These are phyloP conservation scores for Pyrrhoderma lamaoense DNA, from an alignment of 1,284 basidiomycete genomes.

Conservation along the genomic window DNA sequence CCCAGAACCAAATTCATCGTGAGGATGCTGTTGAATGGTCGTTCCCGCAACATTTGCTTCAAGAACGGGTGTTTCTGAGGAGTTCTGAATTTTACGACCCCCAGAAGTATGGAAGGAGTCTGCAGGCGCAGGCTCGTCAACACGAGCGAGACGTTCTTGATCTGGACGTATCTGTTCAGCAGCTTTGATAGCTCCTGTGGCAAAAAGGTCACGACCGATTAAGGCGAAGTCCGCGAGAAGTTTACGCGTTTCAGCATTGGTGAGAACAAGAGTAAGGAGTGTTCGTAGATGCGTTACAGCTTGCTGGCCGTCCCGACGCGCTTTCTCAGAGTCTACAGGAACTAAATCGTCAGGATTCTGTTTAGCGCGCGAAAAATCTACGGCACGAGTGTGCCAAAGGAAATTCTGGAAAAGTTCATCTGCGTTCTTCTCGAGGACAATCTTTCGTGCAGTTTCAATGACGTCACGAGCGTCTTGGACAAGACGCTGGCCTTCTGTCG, in stretches of 20 bases:
- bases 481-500: constrained; percentile 69
- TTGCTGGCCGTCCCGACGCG: constrained; percentile 50
- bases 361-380: constrained; percentile 30
- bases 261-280: constrained; percentile 74
- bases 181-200: constrained; percentile 67
- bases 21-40: constrained; percentile 14
- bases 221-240: constrained; percentile 75
- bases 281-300: constrained; percentile 84
- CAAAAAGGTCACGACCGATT: constrained; percentile 83
- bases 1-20: constrained; percentile 12
- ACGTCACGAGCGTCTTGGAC: constrained; percentile 70
- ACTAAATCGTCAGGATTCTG: constrained; percentile 37
- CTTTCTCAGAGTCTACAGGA: constrained; percentile 50
- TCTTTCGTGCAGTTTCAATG: constrained; percentile 59
- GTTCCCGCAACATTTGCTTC: constrained; percentile 11
- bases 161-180: constrained; percentile 67
- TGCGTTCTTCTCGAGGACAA: constrained; percentile 76
- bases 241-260: constrained; percentile 90
- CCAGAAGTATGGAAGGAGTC: constrained; percentile 28
- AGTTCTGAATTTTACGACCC: not conserved
- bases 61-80: constrained; percentile 13
- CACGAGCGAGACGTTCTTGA: constrained; percentile 52
- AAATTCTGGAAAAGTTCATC: constrained; percentile 90
- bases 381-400: constrained; percentile 64
- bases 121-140: constrained; percentile 65